A percentile compares a stretch with the other conserved stretches of the same genome.
These are phyloP conservation scores for Plantago major DNA, from an alignment of 257 asterid genomes.

Conservation along the genomic window DNA sequence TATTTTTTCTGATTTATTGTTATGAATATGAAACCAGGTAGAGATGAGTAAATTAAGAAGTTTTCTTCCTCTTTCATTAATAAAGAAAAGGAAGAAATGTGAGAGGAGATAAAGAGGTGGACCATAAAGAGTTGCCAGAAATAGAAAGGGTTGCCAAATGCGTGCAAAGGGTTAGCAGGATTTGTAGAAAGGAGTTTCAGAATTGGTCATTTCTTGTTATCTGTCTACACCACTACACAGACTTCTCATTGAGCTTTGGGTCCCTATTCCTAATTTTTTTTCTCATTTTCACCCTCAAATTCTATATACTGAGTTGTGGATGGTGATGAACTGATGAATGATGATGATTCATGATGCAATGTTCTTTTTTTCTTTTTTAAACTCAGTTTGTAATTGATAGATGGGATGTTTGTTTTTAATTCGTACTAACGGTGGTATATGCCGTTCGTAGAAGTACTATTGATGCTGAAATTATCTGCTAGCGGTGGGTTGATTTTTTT, in stretches of 20 bases:
- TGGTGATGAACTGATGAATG: no score
- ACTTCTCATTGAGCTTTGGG: constrained; percentile 6
- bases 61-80: no score
- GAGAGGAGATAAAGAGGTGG: constrained; percentile 12
- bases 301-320: no score
- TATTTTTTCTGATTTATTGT: constrained; percentile 11
- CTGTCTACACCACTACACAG: constrained; percentile 51
- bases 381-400: no score
- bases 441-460: no score
- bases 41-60: neutral
- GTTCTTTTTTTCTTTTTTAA: no score
- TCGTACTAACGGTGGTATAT: no score
- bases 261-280: neutral
- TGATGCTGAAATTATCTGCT: no score
- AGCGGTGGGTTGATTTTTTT: no score
- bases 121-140: constrained; percentile 29
- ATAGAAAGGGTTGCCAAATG: constrained; percentile 50
- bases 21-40: constrained; percentile 10
- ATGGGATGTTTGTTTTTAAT: no score
- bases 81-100: neutral
- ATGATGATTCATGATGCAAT: no score
- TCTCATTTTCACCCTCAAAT: no score
- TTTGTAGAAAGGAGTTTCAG: constrained; percentile 53
- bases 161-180: constrained; percentile 53
- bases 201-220: constrained; percentile 70